Base-by-base conservation (phyloP, 768 basidiomycete genomes). In the Mycena polygramma region DNA sequence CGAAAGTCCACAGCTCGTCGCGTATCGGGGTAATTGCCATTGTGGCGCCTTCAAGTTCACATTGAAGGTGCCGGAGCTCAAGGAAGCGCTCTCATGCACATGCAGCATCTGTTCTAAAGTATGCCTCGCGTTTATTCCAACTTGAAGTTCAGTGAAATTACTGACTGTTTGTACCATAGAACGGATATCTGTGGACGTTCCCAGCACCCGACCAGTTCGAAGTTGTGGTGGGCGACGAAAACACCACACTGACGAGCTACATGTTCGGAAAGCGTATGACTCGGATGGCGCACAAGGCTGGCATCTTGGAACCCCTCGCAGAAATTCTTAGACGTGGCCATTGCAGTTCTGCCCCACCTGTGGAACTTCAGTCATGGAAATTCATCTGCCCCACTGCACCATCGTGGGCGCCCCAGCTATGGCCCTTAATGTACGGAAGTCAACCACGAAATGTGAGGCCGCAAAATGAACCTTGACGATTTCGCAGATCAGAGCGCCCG, bases 1-100 rank as follows among this genome's bases (percentile, higher is more conserved):
- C 17, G 66, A 59, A 57, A 26, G 49, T 24, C 30, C 30, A 30
- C 30, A 6, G 30, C 30, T 30, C 30, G 49, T 72, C 36, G 57
- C 68, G 7, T 72, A 72, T 55, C 57, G 43, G 2, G 71, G 63
- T 10, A 65, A 66, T 7, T 72, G 71, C 63, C 66, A 68, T 57
- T 72, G 65, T 41, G 70, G 70, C n/a, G 65, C 65, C n/a, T 72
- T 72, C 61, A 72, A 60, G 36, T 72, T 58, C 58, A 68, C 52
- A 3, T 41, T 72, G 57, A 68, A 72, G 46, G 24, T 51, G 3
- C 71, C 66, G 8, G 57, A 64, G 49, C 36, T 72, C 41, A 72
- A 59, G 24, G 10, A 53, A 36, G 66, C 37, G 7, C 2, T 13
- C 36, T 45, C 30, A 8, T 71, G 70, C 39, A 55, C 53, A 39